These are phyloP conservation scores for Melastoma candidum DNA, from an alignment of 441 rosid species.

Conservation along the genomic window DNA sequence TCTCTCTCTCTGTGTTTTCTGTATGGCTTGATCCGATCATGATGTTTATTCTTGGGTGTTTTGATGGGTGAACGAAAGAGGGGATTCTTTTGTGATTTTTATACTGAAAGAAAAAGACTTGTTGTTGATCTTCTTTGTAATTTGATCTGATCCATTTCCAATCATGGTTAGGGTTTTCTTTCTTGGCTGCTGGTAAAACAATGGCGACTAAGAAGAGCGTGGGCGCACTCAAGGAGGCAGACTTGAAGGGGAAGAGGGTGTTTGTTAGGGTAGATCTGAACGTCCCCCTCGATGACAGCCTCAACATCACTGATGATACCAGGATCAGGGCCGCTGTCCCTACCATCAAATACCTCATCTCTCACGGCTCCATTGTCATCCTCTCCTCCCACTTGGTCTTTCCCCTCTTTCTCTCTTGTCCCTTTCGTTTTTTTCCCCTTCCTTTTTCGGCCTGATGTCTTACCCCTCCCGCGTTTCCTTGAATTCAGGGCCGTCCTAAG, in stretches of 20 bases:
- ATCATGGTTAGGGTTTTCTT: constrained; percentile 4
- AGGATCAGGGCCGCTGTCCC: constrained; percentile 90
- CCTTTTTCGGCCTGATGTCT: neutral
- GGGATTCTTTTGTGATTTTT: no score
- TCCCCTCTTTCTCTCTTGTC: neutral
- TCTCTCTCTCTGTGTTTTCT: no score
- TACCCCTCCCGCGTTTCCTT: neutral
- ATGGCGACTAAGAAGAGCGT: constrained; percentile 94
- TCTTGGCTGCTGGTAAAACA: neutral
- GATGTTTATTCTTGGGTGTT: no score
- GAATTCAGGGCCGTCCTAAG: constrained; percentile 54
- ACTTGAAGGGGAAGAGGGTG: constrained; percentile 88
- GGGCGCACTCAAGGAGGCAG: constrained; percentile 52
- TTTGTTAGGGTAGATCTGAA: constrained; percentile 92
- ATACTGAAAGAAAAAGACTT: no score
- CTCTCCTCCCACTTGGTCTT: constrained; percentile 66
- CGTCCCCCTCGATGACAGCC: constrained; percentile 84
- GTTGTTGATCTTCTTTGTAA: no score
- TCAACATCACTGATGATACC: constrained; percentile 79
- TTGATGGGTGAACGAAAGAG: no score
- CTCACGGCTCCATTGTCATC: constrained; percentile 58
- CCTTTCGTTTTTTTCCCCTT: neutral
- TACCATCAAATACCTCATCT: constrained; percentile 78
- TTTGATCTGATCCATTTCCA: neutral
- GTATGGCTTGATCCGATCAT: no score